These are phyloP conservation scores for Dichomitus squalens DNA, from an alignment of 1,284 basidiomycete species.

Conservation along the genomic window DNA sequence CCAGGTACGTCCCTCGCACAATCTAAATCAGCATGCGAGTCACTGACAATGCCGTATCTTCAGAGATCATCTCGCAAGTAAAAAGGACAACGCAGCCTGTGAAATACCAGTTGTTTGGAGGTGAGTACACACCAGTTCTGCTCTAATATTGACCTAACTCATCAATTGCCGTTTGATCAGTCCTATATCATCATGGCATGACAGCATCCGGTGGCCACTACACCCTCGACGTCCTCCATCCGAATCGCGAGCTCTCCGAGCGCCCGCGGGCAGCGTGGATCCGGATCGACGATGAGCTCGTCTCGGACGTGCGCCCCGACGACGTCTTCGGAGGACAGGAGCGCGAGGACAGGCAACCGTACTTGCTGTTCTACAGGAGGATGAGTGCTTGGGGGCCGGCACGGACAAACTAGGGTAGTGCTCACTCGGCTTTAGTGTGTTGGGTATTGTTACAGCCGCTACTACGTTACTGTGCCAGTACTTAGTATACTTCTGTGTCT, in stretches of 20 bases:
- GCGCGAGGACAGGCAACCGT: constrained; percentile 77
- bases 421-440: constrained; percentile 1
- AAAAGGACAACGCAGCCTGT: constrained; percentile 51
- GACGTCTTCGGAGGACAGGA: constrained; percentile 73
- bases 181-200: constrained; percentile 92
- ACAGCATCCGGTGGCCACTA: constrained; percentile 95
- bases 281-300: constrained; percentile 91
- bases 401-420: constrained; percentile 27
- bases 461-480: constrained; percentile 26
- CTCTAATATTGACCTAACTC: background rate
- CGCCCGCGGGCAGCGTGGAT: constrained; percentile 75
- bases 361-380: constrained; percentile 85
- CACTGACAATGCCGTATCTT: background rate
- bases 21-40: background rate
- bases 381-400: constrained; percentile 30
- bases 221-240: constrained; percentile 89
- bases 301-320: constrained; percentile 76
- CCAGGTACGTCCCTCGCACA: constrained; percentile 47
- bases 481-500: constrained; percentile 18
- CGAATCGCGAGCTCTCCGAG: constrained; percentile 58
- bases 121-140: constrained; percentile 46
- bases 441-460: constrained; percentile 19
- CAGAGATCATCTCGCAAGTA: constrained; percentile 69
- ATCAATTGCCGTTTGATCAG: constrained; percentile 40
- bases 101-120: constrained; percentile 87